Evolutionary conservation across 2,329 filamentous ascomycete species (phyloP).

Genomic region (Nemania abortiva): DNA sequence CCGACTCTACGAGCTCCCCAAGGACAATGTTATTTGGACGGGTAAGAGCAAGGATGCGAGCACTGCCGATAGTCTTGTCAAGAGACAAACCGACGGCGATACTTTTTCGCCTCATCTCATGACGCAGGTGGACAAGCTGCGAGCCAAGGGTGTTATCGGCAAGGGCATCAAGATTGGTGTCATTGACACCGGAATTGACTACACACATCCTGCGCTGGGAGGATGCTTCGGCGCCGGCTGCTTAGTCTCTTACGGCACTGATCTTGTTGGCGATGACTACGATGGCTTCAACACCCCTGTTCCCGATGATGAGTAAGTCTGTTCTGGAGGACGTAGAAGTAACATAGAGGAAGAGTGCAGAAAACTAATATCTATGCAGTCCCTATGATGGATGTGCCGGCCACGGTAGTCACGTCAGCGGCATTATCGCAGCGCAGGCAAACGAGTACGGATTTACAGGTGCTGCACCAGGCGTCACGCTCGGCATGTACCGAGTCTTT

Average conservation of each 20-base stretch:
- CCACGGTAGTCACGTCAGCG: slow-evolving; percentile 71
- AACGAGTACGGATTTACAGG: slow-evolving; percentile 68
- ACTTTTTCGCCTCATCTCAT: slow-evolving; percentile 65
- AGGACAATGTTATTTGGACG: slow-evolving; percentile 57
- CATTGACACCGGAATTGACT: slow-evolving; percentile 71
- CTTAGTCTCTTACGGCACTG: slow-evolving; percentile 65
- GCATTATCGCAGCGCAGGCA: slow-evolving; percentile 70
- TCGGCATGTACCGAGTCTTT: slow-evolving; percentile 70
- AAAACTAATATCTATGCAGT: slow-evolving; percentile 50
- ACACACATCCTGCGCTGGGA: slow-evolving; percentile 72
- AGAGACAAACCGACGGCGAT: slow-evolving; percentile 53
- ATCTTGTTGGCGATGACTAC: slow-evolving; percentile 65
- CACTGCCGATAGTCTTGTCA: slow-evolving; percentile 45
- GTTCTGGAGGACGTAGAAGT: neutral
- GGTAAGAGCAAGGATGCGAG: slow-evolving; percentile 55
- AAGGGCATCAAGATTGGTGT: slow-evolving; percentile 66
- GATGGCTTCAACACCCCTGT: slow-evolving; percentile 51
- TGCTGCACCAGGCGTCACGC: slow-evolving; percentile 66
- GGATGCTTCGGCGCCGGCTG: slow-evolving; percentile 72
- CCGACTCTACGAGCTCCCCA: slow-evolving; percentile 58
- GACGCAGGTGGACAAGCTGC: slow-evolving; percentile 68
- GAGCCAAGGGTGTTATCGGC: slow-evolving; percentile 61
- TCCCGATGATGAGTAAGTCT: slow-evolving; percentile 47
- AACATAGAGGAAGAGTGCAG: neutral
- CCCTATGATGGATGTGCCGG: slow-evolving; percentile 68